Base-by-base conservation (phyloP, 441 rosid species). In the Gossypium schwendimanii region DNA sequence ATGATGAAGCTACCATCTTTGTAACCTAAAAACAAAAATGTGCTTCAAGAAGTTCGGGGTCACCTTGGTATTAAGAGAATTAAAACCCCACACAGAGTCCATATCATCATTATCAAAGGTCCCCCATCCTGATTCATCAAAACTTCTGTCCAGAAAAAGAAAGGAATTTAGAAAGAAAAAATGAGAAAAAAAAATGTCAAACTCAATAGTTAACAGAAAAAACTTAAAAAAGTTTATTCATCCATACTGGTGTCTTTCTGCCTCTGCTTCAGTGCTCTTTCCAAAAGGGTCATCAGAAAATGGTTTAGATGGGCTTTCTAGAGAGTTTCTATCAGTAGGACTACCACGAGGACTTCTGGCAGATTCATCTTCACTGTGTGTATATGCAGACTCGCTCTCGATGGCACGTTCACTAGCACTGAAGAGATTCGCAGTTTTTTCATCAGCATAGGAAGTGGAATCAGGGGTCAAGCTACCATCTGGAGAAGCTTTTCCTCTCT, bases 51-150 rank as follows among this genome's bases (percentile, higher is more conserved):
- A 44, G 76, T 69, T 33, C 44, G 20, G 64, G 62, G 84, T 86
- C 62, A 91, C 99, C 99, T 90, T 90, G 81, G 84, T 75, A 76
- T 84, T 80, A 41, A 81, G 57, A 69, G 84, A 84, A 78, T 85
- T 84, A 73, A 94, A 87, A 31, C 98, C 98, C 99, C 99, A 95
- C 12, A 92, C 90, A 9, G 97, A 91, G 81, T 92, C 99, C 50
- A 81, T 81, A 77, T 95, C 99, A 82, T 95, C 98, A 61, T 86
- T 84, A 76, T 91, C 99, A 75, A 95, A 92, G 33, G 94, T 93
- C 76, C 99, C 97, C 99, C 98, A 95, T 44, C 81, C 85, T 53
- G 97, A 89, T 68, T 91, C 99, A 79, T 95, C 99, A 70, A 89
- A 94, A 76, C 88, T 87, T 77, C 92, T 88, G 74, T 72, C 69